Evolutionary conservation across 2,329 filamentous ascomycete genomes (phyloP), one percentile per base, ranked within the genome.

Genomic region (Sporothrix dimorphospora): DNA sequence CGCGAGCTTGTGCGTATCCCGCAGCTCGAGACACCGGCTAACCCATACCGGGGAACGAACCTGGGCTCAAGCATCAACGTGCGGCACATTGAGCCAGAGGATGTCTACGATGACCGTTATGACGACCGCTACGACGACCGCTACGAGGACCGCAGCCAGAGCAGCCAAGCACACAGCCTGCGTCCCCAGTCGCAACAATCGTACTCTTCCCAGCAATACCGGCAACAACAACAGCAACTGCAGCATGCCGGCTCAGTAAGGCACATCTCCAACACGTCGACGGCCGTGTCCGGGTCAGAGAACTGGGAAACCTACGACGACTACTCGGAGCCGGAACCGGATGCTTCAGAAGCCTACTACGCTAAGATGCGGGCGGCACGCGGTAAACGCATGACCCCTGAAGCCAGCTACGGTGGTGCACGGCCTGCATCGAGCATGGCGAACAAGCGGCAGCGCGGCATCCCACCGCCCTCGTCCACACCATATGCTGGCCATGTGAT

Each of bases 221-320:
- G 61, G 16, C 68, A 70, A 9, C 71, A 71, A 24, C 55, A 65
- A 21, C 71, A 73, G 19, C 27, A 53, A 21, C 72, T 59, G 40
- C 61, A 42, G 73, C 77, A n/a, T 7, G 49, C 55, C 1, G 71
- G 72, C 0, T 73, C 84, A 1, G 85, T 84, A 0, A 85, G 93
- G 65, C 92, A 95, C 77, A 90, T 91, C 19, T 93, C 91, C 7
- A 90, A 90, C 75, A 91, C 91, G 0, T 94, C 93, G n/a, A 93
- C 92, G 1, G 86, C 86, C 27, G 86, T 92, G 34, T 94, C 92
- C 5, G 93, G 93, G 1, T 97, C 93, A 3, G 95, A 98, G 82
- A 98, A 98, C 80, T 98, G 95, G 95, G 95, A 98, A 81, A 97
- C 94, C 11, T 98, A 96, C 77, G 94, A 96, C 77, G 93, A 97